Percentiles rank a stretch among this genome's conserved stretches.
These are phyloP conservation scores for Termitomyces sp. DNA, from an alignment of 768 basidiomycete species.

Conservation along the genomic window DNA sequence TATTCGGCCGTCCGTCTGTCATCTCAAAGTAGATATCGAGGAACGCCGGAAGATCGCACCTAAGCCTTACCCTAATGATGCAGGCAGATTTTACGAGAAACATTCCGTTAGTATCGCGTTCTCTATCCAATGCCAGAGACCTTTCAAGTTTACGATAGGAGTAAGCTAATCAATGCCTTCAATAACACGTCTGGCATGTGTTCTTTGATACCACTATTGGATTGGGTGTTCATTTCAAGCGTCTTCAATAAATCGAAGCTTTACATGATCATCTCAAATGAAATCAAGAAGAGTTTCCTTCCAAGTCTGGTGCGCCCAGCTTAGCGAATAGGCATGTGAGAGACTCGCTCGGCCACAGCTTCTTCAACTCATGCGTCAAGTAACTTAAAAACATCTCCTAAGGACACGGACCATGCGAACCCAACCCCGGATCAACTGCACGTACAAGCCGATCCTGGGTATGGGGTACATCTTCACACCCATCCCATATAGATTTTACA, in stretches of 20 bases:
- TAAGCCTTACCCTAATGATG: background rate
- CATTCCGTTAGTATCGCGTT: background rate
- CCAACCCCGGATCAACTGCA: background rate
- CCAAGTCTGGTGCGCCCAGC: background rate
- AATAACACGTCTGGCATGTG: background rate
- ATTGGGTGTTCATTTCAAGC: conserved; percentile 2
- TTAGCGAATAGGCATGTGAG: background rate
- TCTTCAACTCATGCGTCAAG: background rate
- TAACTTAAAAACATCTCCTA: background rate
- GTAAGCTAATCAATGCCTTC: background rate
- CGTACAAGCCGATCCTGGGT: background rate
- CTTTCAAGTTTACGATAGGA: background rate
- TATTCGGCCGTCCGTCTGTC: background rate
- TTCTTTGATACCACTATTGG: background rate
- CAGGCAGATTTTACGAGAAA: background rate
- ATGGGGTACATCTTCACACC: background rate
- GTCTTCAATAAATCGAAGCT: background rate
- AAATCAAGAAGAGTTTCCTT: background rate
- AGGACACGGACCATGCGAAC: conserved; percentile 1
- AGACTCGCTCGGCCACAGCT: background rate
- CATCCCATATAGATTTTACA: background rate
- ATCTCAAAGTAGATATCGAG: background rate
- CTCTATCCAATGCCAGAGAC: background rate
- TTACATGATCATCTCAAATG: background rate
- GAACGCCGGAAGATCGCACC: background rate